Evolutionary conservation across 345 rosid species (phyloP).

Genomic region (Linum usitatissimum): DNA sequence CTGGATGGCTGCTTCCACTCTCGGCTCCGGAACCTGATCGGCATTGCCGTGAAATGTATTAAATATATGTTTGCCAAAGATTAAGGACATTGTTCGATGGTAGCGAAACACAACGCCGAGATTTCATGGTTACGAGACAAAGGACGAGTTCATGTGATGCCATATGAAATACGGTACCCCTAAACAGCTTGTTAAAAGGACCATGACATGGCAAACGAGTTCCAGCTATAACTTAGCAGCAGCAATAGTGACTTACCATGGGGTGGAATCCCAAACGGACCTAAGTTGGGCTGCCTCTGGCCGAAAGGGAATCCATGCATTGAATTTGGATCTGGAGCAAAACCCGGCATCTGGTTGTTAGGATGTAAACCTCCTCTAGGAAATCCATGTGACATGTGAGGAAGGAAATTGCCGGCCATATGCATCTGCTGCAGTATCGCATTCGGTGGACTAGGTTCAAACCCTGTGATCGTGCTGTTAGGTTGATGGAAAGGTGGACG

Average conservation of each 20-base stretch:
- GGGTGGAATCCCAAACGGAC: slow-evolving; percentile 38
- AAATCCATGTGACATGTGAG: slow-evolving; percentile 47
- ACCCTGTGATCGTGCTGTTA: slow-evolving; percentile 36
- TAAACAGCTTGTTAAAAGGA: neutral
- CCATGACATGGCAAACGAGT: neutral
- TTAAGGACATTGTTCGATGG: no score
- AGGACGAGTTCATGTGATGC: neutral
- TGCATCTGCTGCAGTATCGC: slow-evolving; percentile 63
- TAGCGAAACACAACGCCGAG: no score
- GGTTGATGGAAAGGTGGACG: slow-evolving; percentile 59
- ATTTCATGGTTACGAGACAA: neutral
- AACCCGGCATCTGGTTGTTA: slow-evolving; percentile 44
- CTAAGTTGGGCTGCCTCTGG: slow-evolving; percentile 46
- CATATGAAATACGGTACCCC: neutral
- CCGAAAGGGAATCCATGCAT: slow-evolving; percentile 56
- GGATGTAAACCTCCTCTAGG: slow-evolving; percentile 41
- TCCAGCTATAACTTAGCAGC: neutral
- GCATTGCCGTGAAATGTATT: slow-evolving; percentile 2
- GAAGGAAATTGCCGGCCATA: slow-evolving; percentile 45
- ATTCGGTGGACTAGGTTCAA: slow-evolving; percentile 49
- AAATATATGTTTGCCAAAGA: neutral
- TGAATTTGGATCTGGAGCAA: slow-evolving; percentile 42
- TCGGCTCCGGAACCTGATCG: slow-evolving; percentile 39
- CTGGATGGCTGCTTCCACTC: slow-evolving; percentile 45
- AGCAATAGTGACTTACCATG: slow-evolving; percentile 17